Evolutionary conservation across 192 early-diverging fungal species (phyloP).

Genomic region (Chytriomyces sp.): DNA sequence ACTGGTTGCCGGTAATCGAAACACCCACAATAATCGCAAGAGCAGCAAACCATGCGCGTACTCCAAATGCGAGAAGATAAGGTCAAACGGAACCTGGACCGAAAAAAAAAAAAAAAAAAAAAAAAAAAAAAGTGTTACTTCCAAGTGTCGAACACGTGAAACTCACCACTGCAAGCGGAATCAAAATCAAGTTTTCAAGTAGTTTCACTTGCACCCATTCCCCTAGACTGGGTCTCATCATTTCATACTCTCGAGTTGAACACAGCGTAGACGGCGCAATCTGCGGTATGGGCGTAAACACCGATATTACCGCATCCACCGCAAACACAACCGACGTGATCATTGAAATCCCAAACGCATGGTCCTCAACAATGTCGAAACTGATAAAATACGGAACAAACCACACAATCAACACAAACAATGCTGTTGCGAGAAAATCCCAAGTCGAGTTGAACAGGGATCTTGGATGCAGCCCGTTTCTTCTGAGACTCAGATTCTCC

Average conservation of each 20-base stretch:
- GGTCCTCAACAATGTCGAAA: background rate
- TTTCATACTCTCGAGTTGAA: conserved; percentile 9
- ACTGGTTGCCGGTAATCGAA: background rate
- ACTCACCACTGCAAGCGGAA: conserved; percentile 4
- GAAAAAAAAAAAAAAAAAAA: background rate
- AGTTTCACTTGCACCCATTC: conserved; percentile 11
- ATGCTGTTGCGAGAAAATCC: background rate
- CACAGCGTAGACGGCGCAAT: background rate
- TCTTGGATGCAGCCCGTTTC: conserved; percentile 3
- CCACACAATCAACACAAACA: no score
- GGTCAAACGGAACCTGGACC: conserved; percentile 18
- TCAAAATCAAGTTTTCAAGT: background rate
- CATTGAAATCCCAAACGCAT: background rate
- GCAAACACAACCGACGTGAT: background rate
- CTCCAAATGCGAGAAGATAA: background rate
- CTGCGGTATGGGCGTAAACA: conserved; percentile 8
- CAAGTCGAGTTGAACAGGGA: background rate
- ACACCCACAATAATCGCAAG: background rate
- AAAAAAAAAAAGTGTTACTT: background rate
- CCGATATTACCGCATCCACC: background rate
- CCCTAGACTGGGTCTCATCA: background rate
- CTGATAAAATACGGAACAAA: background rate
- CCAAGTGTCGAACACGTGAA: no score
- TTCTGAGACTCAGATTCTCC: background rate
- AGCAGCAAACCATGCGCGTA: conserved; percentile 7